Base-by-base conservation (phyloP, 148 eudicot species). In the Nepenthes gracilis region DNA sequence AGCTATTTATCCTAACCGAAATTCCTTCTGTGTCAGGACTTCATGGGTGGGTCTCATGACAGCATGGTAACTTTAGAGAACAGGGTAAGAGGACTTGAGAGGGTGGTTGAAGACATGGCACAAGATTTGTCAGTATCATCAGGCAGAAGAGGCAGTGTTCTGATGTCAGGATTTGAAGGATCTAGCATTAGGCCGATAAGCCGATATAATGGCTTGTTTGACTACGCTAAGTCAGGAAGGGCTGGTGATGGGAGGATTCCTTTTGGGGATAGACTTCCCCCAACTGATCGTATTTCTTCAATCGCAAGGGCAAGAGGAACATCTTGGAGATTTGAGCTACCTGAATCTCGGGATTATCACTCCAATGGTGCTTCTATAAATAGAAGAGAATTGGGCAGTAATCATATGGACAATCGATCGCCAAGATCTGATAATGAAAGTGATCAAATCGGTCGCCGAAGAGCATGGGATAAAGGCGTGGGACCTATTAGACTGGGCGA, bases 41-140 rank as follows among this genome's bases (percentile, higher is more conserved):
- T 94, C 74, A 94, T 89, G 99, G 97, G 97, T 68, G 99, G 99
- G n/a, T 94, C 99, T 45, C 97, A 88, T 64, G 84, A 89, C 68
- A 76, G 92, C 78, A 94, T 94, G 97, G 68, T 89, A 59, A 86
- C 99, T 64, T 74, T 94, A 63, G 99, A 94, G 69, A 89, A 71
- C 72, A 80, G 99, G 72, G 99, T 94, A 47, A 82, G 92, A 14
- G 97, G 97, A 62, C 82, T 94, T 54, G 99, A 94, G 80, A 89
- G 99, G 75, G 85, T 89, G 12, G 90, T 94, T 45, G 97, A 94
- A 75, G 99, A 94, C 68, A 94, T 94, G 99, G 92, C 88, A 55
- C 82, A 81, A 23, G 97, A 94, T 77, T 71, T 89, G 71, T 83
- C 97, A 64, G 48, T 81, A 58, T 83, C 98, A 58, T 62, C 91